Base-by-base conservation (phyloP, 2,329 filamentous ascomycete genomes). In the Xylariaceae sp. region DNA sequence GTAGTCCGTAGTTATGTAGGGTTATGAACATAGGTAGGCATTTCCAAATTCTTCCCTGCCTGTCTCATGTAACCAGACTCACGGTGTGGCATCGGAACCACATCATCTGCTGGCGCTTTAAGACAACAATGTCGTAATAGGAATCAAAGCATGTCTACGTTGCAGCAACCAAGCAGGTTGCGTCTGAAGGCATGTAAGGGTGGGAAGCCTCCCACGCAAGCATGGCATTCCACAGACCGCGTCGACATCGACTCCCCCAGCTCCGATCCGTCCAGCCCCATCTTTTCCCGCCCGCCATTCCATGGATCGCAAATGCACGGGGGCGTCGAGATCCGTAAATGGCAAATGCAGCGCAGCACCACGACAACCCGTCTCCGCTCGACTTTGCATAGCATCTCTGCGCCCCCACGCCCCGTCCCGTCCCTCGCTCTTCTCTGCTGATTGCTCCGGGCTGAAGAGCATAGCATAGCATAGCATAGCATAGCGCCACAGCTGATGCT, bases 321-420 rank as follows among this genome's bases (percentile, higher is more conserved):
- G 36, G 47, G 36, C 47, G 53, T 57, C 50, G 52, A 55, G 34
- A 55, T 55, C 55, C 55, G 55, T 42, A 34, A 39, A 32, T 39
- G 43, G 49, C 30, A 13, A 55, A 41, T 47, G 48, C 37, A 9
- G 37, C 26, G 26, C 26, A 26, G 8, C 26, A 8, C 26, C 26
- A 26, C 8, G 26, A 26, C 26, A n/a, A 8, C 26, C 39, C n/a
- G 45, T 40, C 15, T 52, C 39, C 1, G 4, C 40, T 51, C 32
- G n/a, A 10, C 29, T 53, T 55, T 49, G 45, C 8, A n/a, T 36
- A 37, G 3, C 19, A 12, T 32, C 22, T 29, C n/a, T 41, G 37
- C 15, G 18, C 34, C 13, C 10, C 15, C 26, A 10, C 12, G 15
- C 19, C 30, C 30, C 10, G 30, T 3, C 30, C 30, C 10, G 8